Conservation (phyloP, 2,329 filamentous ascomycete genomes). For the Beauveria caledonica region DNA sequence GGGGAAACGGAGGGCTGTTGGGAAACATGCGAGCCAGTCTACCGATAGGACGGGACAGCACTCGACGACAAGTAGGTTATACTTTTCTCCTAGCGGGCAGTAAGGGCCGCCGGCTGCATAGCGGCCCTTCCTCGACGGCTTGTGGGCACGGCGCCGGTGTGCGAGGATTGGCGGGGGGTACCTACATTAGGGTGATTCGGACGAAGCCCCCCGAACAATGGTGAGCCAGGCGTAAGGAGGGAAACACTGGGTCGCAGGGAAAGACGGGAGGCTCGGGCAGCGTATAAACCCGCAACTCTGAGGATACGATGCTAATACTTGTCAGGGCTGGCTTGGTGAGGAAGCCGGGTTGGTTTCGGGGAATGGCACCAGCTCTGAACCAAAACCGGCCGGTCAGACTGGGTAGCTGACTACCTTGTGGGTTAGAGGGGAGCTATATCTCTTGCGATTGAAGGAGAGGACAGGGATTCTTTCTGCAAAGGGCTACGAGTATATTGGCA, state of each 20-base stretch:
- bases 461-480: background rate
- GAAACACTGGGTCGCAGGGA: conserved; percentile 1
- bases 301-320: background rate
- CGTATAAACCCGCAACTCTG: background rate
- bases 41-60: background rate
- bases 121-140: background rate
- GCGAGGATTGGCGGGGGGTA: conserved; percentile 1
- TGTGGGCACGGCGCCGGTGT: background rate
- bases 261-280: background rate
- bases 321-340: background rate
- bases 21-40: background rate
- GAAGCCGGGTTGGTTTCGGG: background rate
- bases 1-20: background rate
- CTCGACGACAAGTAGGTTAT: background rate
- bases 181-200: conserved; percentile 8
- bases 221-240: background rate
- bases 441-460: background rate
- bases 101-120: background rate
- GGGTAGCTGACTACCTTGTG: background rate
- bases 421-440: background rate
- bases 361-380: background rate
- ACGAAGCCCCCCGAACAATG: conserved; percentile 7
- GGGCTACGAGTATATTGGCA: background rate
- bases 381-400: background rate
- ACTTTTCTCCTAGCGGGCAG: background rate